Evolutionary conservation across 164 flowering plant genomes (phyloP).

Genomic region (Berberis thunbergii): DNA sequence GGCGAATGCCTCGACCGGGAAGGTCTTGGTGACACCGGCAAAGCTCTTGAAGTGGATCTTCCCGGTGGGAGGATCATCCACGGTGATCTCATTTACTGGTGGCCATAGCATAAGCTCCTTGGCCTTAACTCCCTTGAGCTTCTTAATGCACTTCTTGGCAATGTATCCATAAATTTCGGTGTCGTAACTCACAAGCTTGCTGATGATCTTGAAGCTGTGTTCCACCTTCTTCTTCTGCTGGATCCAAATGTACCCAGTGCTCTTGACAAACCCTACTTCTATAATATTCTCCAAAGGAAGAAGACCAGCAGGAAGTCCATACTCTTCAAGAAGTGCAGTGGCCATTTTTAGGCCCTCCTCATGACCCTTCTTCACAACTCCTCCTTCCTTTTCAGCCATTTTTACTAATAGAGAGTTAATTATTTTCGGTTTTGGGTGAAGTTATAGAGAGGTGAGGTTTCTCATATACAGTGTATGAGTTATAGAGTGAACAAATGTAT

Average conservation of each 20-base stretch:
- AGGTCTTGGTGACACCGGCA: constrained; percentile 6
- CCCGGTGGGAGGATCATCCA: not conserved
- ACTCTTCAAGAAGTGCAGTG: not conserved
- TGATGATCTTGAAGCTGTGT: constrained; percentile 1
- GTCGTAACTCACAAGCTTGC: constrained; percentile 2
- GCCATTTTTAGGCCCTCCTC: not conserved
- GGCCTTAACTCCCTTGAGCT: constrained; percentile 6
- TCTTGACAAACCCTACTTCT: not conserved
- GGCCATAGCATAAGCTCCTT: constrained; percentile 6
- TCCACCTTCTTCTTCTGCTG: not conserved
- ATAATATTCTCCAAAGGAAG: constrained; percentile 1
- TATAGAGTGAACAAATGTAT: too few relatives aligned
- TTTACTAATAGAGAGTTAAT: not conserved
- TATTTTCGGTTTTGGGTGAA: not conserved
- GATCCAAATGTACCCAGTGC: constrained; percentile 4
- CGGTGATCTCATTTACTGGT: not conserved
- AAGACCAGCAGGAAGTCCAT: not conserved
- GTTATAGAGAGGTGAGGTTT: too few relatives aligned
- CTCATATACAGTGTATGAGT: too few relatives aligned
- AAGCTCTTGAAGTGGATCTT: constrained; percentile 5
- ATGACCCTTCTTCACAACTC: not conserved
- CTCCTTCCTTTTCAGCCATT: constrained; percentile 5
- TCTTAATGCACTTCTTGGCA: constrained; percentile 1
- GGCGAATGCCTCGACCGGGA: constrained; percentile 1
- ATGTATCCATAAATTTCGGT: not conserved